phyloP scores from a whole-genome alignment of 1,284 basidiomycete genomes.

The Cryptococcus sp. region DNA sequence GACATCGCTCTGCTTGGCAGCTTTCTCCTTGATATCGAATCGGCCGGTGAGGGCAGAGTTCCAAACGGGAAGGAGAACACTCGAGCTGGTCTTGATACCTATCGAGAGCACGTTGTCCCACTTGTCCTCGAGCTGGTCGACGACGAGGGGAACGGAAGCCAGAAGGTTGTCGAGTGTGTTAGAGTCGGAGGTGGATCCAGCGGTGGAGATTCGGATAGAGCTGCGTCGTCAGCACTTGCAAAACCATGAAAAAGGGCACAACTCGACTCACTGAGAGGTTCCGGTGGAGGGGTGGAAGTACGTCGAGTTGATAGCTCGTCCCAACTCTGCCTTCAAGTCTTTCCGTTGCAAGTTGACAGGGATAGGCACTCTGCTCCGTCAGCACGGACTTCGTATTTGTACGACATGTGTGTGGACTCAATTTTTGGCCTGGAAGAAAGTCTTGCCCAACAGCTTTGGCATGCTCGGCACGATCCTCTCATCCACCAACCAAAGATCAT shows the following conservation, averaged over 20 bases:
- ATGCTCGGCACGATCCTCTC: constrained; percentile 81
- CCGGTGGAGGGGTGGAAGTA: constrained; percentile 91
- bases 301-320: constrained; percentile 82
- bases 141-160: constrained; percentile 70
- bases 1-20: constrained; percentile 6
- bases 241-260: not conserved
- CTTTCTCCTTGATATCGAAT: constrained; percentile 28
- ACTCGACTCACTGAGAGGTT: constrained; percentile 69
- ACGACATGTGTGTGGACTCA: constrained; percentile 42
- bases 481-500: constrained; percentile 89
- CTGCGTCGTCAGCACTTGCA: constrained; percentile 45
- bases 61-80: constrained; percentile 86
- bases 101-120: constrained; percentile 91
- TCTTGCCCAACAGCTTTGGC: constrained; percentile 78
- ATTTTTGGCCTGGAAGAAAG: constrained; percentile 95
- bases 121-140: constrained; percentile 63
- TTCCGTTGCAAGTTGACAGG: constrained; percentile 80
- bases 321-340: constrained; percentile 82
- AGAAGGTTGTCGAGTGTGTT: constrained; percentile 76
- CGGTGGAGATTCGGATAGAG: constrained; percentile 74
- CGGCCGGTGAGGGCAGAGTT: constrained; percentile 55
- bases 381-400: not conserved
- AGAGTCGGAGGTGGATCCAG: constrained; percentile 59
- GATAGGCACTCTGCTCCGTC: constrained; percentile 73
- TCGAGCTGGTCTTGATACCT: constrained; percentile 83